Evolutionary conservation across 495 filamentous ascomycete genomes (phyloP), one percentile per base, ranked within the genome.

Genomic region (Podospora conica): DNA sequence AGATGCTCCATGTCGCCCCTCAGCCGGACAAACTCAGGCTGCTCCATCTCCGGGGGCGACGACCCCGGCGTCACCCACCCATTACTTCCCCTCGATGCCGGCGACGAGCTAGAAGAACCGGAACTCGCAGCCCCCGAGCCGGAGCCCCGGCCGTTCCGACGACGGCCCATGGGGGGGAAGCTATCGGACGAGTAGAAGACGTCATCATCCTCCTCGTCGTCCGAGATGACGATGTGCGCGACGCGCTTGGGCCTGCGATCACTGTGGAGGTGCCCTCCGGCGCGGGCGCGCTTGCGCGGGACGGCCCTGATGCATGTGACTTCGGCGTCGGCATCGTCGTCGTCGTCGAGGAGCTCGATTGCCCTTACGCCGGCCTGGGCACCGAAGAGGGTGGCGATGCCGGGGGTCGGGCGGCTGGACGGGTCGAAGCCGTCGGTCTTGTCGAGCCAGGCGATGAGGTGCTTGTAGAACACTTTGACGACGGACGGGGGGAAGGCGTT

Each of bases 401-500:
- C 40, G 0, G 40, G 0, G 40, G 40, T 48, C 40, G 0, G 40
- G 0, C 40, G 40, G 15, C 40, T n/a, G 18, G 40, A 48, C 1
- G 18, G 40, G 40, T 18, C 54, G 28, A 60, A 65, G 29, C 27
- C 78, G 70, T 95, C 91, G 0, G 82, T 82, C 29, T 79, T 73
- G 58, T 86, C 80, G 24, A 95, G 69, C 54, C 84, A 83, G 28
- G 74, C 78, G 23, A 78, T 77, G 2, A 93, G 77, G 63, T 87
- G 83, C 25, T 76, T 66, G 68, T 88, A 90, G 0, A 96, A 64
- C 0, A 81, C 79, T 53, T 82, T 76, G 0, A 87, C 88, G 0
- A 92, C 76, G 7, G 75, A 66, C 0, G 93, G 87, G 0, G 92
- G 91, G 8, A 96, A 91, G 0, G 92, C 91, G 73, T 98, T 97